Evolutionary conservation across 306 rosid genomes (phyloP), one percentile per base, ranked within the genome.

Genomic region (Acacia acuminata): DNA sequence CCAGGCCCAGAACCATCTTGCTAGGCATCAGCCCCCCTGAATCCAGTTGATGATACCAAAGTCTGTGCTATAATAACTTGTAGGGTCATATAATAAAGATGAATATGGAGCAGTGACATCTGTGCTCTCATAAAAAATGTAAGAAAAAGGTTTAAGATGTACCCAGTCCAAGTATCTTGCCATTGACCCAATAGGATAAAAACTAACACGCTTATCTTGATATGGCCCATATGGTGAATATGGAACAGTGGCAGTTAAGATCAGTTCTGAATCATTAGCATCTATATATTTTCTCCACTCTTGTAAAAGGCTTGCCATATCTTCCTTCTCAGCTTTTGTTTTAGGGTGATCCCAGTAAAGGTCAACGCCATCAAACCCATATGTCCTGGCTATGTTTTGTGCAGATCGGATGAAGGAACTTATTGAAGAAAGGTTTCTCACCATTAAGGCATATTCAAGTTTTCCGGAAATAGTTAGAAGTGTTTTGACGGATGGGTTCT

Each of bases 391-490:
- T 0, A 73, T 12, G 12, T 13, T 69, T 19, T 85, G 42, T 2
- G 89, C 83, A 58, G 91, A 88, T 1, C 78, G 64, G 20, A 88
- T 76, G 81, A 88, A 88, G 2, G 86, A 44, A 45, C 72, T 83
- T 30, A 87, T 81, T 3, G 61, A 22, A 60, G 86, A 74, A 44
- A 44, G 19, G 4, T 38, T 84, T 16, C 25, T 77, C 2, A 73
- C 76, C 77, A 84, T 73, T 51, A 10, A 55, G 4, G 8, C 7
- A 17, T 51, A 84, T 14, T 0, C 3, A 0, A 0, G 1, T 7
- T 6, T 2, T 3, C 86, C 86, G 0, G 45, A 78, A 20, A 77
- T 68, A 20, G 89, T 66, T 12, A 86, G 75, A 19, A 86, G 83
- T 1, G 86, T 82, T 0, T 48, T 63, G 44, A 88, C 19, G 48